These are phyloP conservation scores for Trichoderma orchidacearum DNA, from an alignment of 495 filamentous ascomycete genomes.

Conservation along the genomic window DNA sequence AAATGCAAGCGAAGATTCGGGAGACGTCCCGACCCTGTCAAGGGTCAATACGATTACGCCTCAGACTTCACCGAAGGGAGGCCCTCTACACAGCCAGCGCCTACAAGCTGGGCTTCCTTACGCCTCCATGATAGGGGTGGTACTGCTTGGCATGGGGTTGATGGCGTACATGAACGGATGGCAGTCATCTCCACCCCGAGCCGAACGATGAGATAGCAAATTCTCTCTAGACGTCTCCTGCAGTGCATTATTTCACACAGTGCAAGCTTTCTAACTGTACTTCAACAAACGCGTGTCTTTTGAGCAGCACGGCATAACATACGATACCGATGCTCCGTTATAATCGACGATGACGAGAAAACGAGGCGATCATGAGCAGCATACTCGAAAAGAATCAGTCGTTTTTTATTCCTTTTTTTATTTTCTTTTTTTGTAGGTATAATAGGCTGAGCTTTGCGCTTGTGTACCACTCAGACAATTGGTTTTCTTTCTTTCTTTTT, in stretches of 20 bases:
- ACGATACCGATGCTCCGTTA: background rate
- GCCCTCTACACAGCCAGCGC: background rate
- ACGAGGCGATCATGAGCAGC: constrained; percentile 10
- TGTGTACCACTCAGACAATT: constrained; percentile 17
- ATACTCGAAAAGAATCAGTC: constrained; percentile 5
- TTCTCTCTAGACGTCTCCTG: background rate
- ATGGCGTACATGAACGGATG: constrained; percentile 94
- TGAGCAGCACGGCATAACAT: background rate
- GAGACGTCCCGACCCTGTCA: constrained; percentile 19
- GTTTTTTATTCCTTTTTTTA: background rate
- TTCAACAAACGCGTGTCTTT: background rate
- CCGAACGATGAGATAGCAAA: constrained; percentile 12
- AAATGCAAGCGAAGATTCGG: constrained; percentile 6
- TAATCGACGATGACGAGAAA: constrained; percentile 10
- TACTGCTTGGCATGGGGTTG: constrained; percentile 74
- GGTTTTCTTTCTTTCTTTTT: constrained; percentile 11
- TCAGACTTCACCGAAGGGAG: background rate
- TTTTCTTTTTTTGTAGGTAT: constrained; percentile 18
- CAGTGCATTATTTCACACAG: constrained; percentile 6
- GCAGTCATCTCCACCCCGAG: constrained; percentile 33
- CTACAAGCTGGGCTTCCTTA: constrained; percentile 55
- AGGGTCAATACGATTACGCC: constrained; percentile 29
- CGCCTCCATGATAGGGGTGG: constrained; percentile 77
- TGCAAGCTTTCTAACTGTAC: background rate
- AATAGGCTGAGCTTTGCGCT: background rate